Conservation (phyloP, 352 stramenopile genomes). For the Globisporangium canariense region DNA sequence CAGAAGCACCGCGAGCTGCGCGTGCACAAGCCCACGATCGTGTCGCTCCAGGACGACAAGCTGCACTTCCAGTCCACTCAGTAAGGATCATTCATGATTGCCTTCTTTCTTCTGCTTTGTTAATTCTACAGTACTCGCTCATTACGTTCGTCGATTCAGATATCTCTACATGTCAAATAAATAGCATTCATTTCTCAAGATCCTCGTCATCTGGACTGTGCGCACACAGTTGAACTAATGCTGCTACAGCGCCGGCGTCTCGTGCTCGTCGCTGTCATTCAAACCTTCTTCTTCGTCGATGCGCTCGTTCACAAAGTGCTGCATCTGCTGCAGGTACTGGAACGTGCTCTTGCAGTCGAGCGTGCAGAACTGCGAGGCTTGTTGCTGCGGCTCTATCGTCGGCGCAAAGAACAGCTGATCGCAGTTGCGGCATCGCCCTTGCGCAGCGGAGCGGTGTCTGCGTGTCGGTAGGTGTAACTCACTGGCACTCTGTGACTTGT, state of each 20-base stretch:
- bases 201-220: background rate
- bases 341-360: slow-evolving; percentile 65
- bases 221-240: background rate
- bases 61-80: slow-evolving; percentile 64
- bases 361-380: slow-evolving; percentile 37
- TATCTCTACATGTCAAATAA: slow-evolving; percentile 10
- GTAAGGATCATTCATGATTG: background rate
- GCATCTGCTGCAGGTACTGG: slow-evolving; percentile 43
- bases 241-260: background rate
- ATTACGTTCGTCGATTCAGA: slow-evolving; percentile 2
- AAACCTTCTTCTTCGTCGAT: slow-evolving; percentile 9
- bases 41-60: slow-evolving; percentile 55
- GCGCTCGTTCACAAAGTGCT: slow-evolving; percentile 34
- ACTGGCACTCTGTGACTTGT: slow-evolving; percentile 8
- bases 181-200: background rate
- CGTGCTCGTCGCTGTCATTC: background rate
- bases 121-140: background rate
- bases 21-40: slow-evolving; percentile 47
- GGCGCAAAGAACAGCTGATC: slow-evolving; percentile 42
- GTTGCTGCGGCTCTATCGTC: slow-evolving; percentile 16
- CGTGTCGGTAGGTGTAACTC: background rate
- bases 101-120: background rate
- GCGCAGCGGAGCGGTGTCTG: slow-evolving; percentile 25
- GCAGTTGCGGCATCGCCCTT: slow-evolving; percentile 55
- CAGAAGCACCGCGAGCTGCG: slow-evolving; percentile 36